Evolutionary conservation across 768 basidiomycete species (phyloP).

Genomic region (Coprinellus micaceus): DNA sequence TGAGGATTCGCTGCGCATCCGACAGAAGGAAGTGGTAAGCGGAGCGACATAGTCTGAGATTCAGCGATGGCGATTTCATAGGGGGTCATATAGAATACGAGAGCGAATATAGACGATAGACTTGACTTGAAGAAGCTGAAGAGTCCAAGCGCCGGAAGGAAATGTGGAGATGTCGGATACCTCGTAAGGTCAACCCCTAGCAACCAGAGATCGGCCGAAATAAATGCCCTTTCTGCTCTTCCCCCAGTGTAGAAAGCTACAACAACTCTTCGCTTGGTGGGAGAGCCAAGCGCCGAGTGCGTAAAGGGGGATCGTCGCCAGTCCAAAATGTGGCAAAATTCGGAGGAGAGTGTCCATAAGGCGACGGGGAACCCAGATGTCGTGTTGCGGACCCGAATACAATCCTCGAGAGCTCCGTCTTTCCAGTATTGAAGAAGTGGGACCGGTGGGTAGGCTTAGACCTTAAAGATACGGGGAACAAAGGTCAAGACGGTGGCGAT

Average conservation of each 20-base stretch:
- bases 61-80: too few relatives aligned
- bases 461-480: background rate
- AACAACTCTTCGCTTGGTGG: conserved; percentile 48
- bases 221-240: conserved; percentile 45
- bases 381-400: background rate
- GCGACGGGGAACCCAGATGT: background rate
- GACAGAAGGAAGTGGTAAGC: too few relatives aligned
- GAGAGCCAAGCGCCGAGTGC: conserved; percentile 43
- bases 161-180: conserved; percentile 46
- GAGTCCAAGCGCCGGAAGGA: too few relatives aligned
- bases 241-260: conserved; percentile 34
- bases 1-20: too few relatives aligned
- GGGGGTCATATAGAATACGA: too few relatives aligned
- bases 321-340: background rate
- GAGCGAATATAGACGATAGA: too few relatives aligned
- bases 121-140: too few relatives aligned
- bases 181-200: conserved; percentile 58
- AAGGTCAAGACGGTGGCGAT: background rate
- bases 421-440: background rate
- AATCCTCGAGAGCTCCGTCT: background rate
- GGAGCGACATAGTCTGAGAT: too few relatives aligned
- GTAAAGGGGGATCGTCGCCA: conserved; percentile 29
- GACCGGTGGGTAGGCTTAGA: background rate
- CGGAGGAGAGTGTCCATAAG: background rate
- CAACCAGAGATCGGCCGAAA: conserved; percentile 48